Evolutionary conservation across 352 stramenopile species (phyloP).

Genomic region (Phytopythium helicoides): DNA sequence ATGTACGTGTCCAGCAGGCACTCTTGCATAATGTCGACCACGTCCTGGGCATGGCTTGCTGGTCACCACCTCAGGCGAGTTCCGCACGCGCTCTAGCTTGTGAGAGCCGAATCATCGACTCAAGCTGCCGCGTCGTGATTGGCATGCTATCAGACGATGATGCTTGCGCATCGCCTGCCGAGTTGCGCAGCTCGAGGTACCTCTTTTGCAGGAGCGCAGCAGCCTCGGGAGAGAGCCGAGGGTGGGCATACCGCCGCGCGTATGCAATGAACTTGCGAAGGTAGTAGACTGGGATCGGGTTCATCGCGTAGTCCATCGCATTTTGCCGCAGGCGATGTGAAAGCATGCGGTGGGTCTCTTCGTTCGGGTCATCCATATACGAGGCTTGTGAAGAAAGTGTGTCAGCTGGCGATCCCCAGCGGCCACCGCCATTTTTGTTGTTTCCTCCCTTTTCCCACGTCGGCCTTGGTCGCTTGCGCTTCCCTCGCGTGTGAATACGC

Average conservation of each 20-base stretch:
- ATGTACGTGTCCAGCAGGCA: slow-evolving; percentile 90
- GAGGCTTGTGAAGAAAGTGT: neutral
- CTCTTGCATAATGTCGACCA: slow-evolving; percentile 96
- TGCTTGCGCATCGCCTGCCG: slow-evolving; percentile 44
- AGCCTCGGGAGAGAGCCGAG: slow-evolving; percentile 66
- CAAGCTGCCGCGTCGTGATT: slow-evolving; percentile 97
- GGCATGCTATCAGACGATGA: slow-evolving; percentile 60
- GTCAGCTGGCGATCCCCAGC: slow-evolving; percentile 21
- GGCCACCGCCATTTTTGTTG: neutral
- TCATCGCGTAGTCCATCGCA: slow-evolving; percentile 38
- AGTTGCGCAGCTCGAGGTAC: slow-evolving; percentile 84
- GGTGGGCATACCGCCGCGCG: slow-evolving; percentile 93
- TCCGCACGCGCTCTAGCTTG: slow-evolving; percentile 95
- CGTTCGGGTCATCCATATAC: slow-evolving; percentile 9
- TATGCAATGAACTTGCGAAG: slow-evolving; percentile 98
- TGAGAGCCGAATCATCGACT: slow-evolving; percentile 90
- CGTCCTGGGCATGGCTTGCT: slow-evolving; percentile 94
- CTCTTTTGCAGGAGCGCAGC: slow-evolving; percentile 78
- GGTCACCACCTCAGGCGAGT: slow-evolving; percentile 91
- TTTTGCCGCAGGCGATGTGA: slow-evolving; percentile 57
- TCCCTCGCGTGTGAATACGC: slow-evolving; percentile 64
- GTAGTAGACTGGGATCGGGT: slow-evolving; percentile 70
- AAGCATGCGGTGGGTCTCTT: slow-evolving; percentile 20
- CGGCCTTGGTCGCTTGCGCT: slow-evolving; percentile 31
- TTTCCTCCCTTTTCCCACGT: slow-evolving; percentile 3